These are phyloP conservation scores for Neonothopanus nambi DNA, from an alignment of 1,284 basidiomycete species.

Conservation along the genomic window DNA sequence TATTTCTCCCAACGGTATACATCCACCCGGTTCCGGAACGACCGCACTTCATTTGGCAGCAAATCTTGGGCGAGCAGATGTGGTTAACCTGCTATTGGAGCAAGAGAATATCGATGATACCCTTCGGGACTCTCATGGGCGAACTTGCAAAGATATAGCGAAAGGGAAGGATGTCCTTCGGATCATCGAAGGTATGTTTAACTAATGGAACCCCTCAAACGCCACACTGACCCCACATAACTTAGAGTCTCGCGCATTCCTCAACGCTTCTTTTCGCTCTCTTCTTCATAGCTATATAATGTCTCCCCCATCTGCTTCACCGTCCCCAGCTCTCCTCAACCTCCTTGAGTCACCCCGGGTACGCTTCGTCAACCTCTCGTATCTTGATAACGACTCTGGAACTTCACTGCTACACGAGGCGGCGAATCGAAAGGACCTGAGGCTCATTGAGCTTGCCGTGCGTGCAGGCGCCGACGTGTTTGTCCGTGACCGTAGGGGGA, in stretches of 20 bases:
- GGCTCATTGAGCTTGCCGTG: slow-evolving; percentile 82
- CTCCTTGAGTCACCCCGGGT: slow-evolving; percentile 66
- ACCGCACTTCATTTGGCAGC: slow-evolving; percentile 89
- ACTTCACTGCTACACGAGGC: slow-evolving; percentile 87
- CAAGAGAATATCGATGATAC: slow-evolving; percentile 85
- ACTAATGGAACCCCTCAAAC: not conserved
- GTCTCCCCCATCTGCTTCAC: slow-evolving; percentile 48
- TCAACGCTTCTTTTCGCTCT: slow-evolving; percentile 78
- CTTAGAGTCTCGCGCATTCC: slow-evolving; percentile 77
- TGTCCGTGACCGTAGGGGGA: slow-evolving; percentile 79
- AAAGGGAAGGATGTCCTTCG: slow-evolving; percentile 72
- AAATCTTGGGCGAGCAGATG: slow-evolving; percentile 77
- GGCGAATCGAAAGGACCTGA: slow-evolving; percentile 78
- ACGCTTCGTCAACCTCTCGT: slow-evolving; percentile 63
- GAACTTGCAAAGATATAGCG: slow-evolving; percentile 76
- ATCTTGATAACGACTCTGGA: slow-evolving; percentile 78
- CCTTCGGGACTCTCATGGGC: slow-evolving; percentile 68
- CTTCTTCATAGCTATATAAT: slow-evolving; percentile 73
- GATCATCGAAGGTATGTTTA: slow-evolving; percentile 67
- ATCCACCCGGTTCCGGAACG: slow-evolving; percentile 70
- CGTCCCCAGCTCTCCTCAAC: slow-evolving; percentile 53
- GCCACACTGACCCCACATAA: not conserved
- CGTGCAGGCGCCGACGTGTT: slow-evolving; percentile 91
- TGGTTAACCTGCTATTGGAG: slow-evolving; percentile 73
- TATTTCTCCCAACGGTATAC: slow-evolving; percentile 75